Base-by-base conservation (phyloP, 495 filamentous ascomycete genomes). In the Apodospora peruviana region DNA sequence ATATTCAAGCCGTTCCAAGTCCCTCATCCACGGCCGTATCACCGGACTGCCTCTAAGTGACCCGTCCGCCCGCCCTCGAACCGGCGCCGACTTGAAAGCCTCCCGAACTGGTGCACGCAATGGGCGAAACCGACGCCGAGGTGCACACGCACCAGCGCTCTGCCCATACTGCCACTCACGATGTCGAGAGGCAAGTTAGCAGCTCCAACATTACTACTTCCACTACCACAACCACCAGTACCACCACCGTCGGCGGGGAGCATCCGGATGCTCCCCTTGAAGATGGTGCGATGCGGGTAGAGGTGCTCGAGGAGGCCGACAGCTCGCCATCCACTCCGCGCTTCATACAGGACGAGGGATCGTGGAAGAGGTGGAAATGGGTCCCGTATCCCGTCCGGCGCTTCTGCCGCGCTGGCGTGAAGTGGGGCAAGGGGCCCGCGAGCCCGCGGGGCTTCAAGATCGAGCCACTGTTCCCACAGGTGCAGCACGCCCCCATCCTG, bases 391-490 rank as follows among this genome's bases (percentile, higher is more conserved):
- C 71, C 5, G 58, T 71, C 18, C 69, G 69, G 5, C 67, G 69
- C 36, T 56, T 69, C 42, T 45, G 53, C 29, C 66, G 60, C 43
- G 68, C 73, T 10, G 67, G 73, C 14, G 73, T 67, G 36, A 68
- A 68, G 37, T 95, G 88, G 87, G 67, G 83, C n/a, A 75, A 77
- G 53, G 89, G 89, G 0, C 89, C 89, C 0, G 62, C 80, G 49
- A 78, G 76, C 18, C 81, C 87, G 5, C 76, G 74, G 40, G 72
- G 74, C 41, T 79, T 82, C 57, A 75, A 76, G 22, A 85, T 95
- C 57, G 67, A 73, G 32, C 87, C 89, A 0, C 61, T 88, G 16
- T 83, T 90, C 43, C 86, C 87, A 5, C 58, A 55, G 9, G 59
- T 87, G 1, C 89, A 95, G 58, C 77, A 84, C 61, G 73, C 80